A percentile compares a stretch with the other conserved stretches of the same genome.
These are phyloP conservation scores for Fusarium paranaense DNA, from an alignment of 2,329 filamentous ascomycete species.

Conservation along the genomic window DNA sequence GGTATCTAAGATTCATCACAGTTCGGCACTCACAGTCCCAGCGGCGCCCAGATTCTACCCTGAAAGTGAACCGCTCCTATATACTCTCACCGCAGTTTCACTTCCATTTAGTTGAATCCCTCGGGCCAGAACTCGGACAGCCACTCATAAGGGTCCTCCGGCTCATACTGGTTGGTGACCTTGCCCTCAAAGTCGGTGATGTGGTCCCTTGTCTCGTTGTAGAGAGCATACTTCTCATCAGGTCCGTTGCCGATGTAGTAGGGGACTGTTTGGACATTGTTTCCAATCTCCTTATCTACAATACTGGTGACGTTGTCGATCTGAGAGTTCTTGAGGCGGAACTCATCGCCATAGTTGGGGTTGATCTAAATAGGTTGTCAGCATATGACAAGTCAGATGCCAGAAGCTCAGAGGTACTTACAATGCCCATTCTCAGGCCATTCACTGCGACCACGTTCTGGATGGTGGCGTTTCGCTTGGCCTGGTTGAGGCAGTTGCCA, in stretches of 20 bases:
- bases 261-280: slow-evolving; percentile 45
- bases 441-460: slow-evolving; percentile 45
- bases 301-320: slow-evolving; percentile 40
- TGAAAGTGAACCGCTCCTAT: background rate
- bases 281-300: slow-evolving; percentile 45
- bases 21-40: background rate
- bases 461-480: slow-evolving; percentile 43
- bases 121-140: slow-evolving; percentile 62
- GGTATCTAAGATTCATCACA: background rate
- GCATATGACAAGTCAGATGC: accelerated
- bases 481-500: slow-evolving; percentile 46
- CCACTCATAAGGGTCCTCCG: slow-evolving; percentile 62
- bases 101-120: slow-evolving; percentile 37
- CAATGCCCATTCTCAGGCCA: slow-evolving; percentile 42
- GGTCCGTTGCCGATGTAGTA: slow-evolving; percentile 42
- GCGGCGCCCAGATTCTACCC: background rate
- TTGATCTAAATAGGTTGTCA: slow-evolving; percentile 37
- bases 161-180: slow-evolving; percentile 37
- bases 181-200: slow-evolving; percentile 42
- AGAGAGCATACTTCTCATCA: slow-evolving; percentile 45
- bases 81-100: background rate
- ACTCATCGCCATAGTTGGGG: slow-evolving; percentile 46
- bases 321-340: slow-evolving; percentile 44
- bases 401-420: background rate
- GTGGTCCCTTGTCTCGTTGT: slow-evolving; percentile 43